These are phyloP conservation scores for Ambrosia artemisiifolia DNA, from an alignment of 129 eudicot genomes.

Conservation along the genomic window DNA sequence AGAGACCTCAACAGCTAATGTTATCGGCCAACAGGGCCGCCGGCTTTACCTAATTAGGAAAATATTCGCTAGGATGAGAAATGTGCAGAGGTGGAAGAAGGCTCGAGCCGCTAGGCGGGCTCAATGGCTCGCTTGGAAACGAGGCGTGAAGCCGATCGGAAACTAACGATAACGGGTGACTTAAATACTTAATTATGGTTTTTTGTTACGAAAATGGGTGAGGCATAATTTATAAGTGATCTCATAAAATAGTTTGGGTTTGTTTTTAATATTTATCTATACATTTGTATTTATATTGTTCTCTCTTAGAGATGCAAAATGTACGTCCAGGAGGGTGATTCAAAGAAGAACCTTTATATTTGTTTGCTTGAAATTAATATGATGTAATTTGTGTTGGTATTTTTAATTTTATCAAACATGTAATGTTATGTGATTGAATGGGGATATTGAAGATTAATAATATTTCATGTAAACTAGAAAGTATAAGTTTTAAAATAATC, in stretches of 20 bases:
- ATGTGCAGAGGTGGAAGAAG: constrained; percentile 58
- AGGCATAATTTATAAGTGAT: not conserved
- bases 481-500: too few relatives aligned
- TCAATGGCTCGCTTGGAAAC: constrained; percentile 51
- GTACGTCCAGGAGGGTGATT: constrained; percentile 58
- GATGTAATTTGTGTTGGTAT: not conserved
- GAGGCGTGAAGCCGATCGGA: constrained; percentile 48
- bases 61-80: constrained; percentile 68
- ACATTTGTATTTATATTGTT: constrained; percentile 4
- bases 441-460: too few relatives aligned
- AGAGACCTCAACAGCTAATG: constrained; percentile 60
- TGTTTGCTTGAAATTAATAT: constrained; percentile 6
- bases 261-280: not conserved
- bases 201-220: not conserved
- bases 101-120: constrained; percentile 59
- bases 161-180: constrained; percentile 19
- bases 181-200: not conserved
- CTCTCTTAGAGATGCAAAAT: constrained; percentile 60
- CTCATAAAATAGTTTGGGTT: not conserved
- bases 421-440: not conserved
- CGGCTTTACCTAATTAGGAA: constrained; percentile 60
- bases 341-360: constrained; percentile 13
- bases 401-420: not conserved
- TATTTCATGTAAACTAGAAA: too few relatives aligned
- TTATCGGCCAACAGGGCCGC: constrained; percentile 68